Base-by-base conservation (phyloP, 2,329 filamentous ascomycete genomes). In the Helotiales sp. region DNA sequence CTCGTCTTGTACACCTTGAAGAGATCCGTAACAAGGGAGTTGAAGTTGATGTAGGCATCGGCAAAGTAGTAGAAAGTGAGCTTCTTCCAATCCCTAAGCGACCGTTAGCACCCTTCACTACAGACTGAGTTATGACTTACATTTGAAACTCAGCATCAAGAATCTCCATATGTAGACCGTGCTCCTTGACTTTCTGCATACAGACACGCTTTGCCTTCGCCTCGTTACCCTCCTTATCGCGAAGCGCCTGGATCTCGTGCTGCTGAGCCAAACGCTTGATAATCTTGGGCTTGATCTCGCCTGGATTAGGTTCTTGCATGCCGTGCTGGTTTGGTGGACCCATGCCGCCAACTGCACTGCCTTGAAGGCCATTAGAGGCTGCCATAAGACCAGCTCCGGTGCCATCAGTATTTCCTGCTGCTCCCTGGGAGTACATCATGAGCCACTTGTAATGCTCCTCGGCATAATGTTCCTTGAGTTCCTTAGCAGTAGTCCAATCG, bases 1-100 rank as follows among this genome's bases (percentile, higher is more conserved):
- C 96, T 86, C 22, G 93, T 96, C 79, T 99, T 99, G 81, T 98
- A 99, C 62, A 98, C 93, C 76, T 98, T 98, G 83, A 98, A 99
- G 12, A 99, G 81, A 71, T 99, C 95, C 0, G 93, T 96, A 53
- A 99, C 95, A 15, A 99, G 84, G 2, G 91, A 91, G 73, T 99
- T 99, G 81, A 99, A 99, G 77, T 98, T 98, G 79, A 99, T 96
- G 73, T 99, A 99, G 0, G 91, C 87, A 70, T 97, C 93, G 54
- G 95, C 93, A 72, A 97, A 99, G 76, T 98, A 99, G 78, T 97
- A 99, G 75, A 98, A 98, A 0, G 96, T 99, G 55, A 99, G 79
- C 73, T 99, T 99, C 77, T 98, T 96, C 86, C 92, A 97, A 73
- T 99, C 95, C 87, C 93, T 97, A 67, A 2, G 42, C 38, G 15